Base-by-base conservation (phyloP, 2,329 filamentous ascomycete genomes). In the Sclerotinia minor region DNA sequence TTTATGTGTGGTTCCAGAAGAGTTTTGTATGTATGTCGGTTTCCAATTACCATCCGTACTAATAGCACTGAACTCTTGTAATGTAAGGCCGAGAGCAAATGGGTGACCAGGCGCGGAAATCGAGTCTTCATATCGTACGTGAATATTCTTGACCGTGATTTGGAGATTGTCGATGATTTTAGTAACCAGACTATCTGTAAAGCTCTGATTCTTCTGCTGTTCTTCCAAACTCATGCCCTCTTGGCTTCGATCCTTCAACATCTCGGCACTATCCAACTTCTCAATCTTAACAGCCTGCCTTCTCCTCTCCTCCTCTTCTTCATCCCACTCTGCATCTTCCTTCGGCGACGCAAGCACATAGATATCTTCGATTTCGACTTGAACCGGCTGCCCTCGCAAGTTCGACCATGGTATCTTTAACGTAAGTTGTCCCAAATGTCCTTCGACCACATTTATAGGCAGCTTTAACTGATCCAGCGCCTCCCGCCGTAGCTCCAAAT, bases 81-180 rank as follows among this genome's bases (percentile, higher is more conserved):
- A 85, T 0, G 94, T 99, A 69, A 99, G 78, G 60, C 96, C 95
- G 7, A 96, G 85, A 6, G 95, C 92, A 75, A 99, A 99, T 0
- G 96, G 94, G 78, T 99, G 95, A 0, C 93, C 94, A 0, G 94
- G 94, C 13, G 94, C 92, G 26, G 95, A 96, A 75, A 99, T 92
- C 19, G 94, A 94, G 80, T 99, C 95, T 80, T 99, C 95, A 79
- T 99, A 99, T 74, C 95, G 92, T 71, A 99, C 87, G 78, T 99
- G 95, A 69, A 99, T 97, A 78, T 98, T 99, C 83, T 97, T 98
- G 79, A 99, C 89, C 32, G 91, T 95, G 74, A 99, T 92, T 79
- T 99, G 95, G 52, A 99, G 84, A 76, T 99, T 99, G 83, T 99
- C 95, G 76, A 98, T 92, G 76, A 99, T 96, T 74, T 97, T 97